These are phyloP conservation scores for Linderina pennispora DNA, from an alignment of 192 early-diverging fungal genomes.

Conservation along the genomic window DNA sequence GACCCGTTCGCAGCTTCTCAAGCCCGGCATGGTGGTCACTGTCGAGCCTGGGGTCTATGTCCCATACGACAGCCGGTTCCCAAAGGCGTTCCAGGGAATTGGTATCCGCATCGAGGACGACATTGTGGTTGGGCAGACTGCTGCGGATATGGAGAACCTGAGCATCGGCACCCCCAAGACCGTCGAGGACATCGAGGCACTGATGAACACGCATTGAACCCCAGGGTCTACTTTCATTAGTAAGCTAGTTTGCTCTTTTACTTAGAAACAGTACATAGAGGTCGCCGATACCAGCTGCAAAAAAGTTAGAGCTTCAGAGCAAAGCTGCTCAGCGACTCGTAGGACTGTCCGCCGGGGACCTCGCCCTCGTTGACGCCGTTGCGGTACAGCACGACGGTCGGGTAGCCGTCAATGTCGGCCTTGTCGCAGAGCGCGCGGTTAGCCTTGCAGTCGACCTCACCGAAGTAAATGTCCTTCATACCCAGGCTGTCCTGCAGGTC, in stretches of 20 bases:
- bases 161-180: slow-evolving; percentile 77
- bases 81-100: slow-evolving; percentile 75
- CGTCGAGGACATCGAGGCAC: slow-evolving; percentile 68
- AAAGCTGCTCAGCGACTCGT: slow-evolving; percentile 18
- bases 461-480: slow-evolving; percentile 31
- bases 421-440: slow-evolving; percentile 31
- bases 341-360: slow-evolving; percentile 42
- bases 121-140: slow-evolving; percentile 69
- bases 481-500: slow-evolving; percentile 24
- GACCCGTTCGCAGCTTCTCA: slow-evolving; percentile 61
- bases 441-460: slow-evolving; percentile 44
- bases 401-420: slow-evolving; percentile 41
- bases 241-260: neutral
- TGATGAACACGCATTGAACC: slow-evolving; percentile 1
- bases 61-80: slow-evolving; percentile 67
- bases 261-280: neutral
- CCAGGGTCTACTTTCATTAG: neutral
- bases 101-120: slow-evolving; percentile 97
- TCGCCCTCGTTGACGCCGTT: slow-evolving; percentile 39
- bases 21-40: slow-evolving; percentile 84
- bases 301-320: slow-evolving; percentile 26
- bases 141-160: slow-evolving; percentile 57
- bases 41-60: slow-evolving; percentile 95
- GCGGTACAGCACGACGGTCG: slow-evolving; percentile 37
- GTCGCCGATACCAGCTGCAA: too few relatives aligned